phyloP scores from a whole-genome alignment of 352 stramenopile species.

The Phytophthora hibernalis region DNA sequence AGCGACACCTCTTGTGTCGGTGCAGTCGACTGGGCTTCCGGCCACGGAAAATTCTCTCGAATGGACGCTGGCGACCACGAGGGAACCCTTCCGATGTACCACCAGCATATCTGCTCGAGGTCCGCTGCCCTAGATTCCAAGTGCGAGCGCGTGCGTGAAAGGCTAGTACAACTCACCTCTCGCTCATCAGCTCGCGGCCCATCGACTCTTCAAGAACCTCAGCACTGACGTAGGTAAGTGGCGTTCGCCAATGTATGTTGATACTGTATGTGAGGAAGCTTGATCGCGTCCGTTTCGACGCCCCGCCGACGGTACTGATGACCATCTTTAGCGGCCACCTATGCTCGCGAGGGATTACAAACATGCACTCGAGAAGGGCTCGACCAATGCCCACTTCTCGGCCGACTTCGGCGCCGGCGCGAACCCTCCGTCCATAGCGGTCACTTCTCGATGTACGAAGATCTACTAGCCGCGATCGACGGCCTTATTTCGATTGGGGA shows the following conservation, averaged over 20 bases:
- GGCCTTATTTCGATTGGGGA: conserved; percentile 8
- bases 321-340: conserved; percentile 3
- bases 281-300: conserved; percentile 2
- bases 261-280: not conserved
- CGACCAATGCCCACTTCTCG: conserved; percentile 10
- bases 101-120: not conserved
- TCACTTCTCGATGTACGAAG: not conserved
- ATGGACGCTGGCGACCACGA: not conserved
- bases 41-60: not conserved
- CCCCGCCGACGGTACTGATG: not conserved
- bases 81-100: not conserved
- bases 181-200: conserved; percentile 1
- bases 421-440: not conserved
- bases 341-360: not conserved
- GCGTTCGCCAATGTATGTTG: conserved; percentile 4
- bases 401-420: conserved; percentile 1
- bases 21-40: too few species aligned
- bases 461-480: not conserved
- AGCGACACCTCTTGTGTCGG: too few species aligned
- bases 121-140: not conserved
- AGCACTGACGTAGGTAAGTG: conserved; percentile 4
- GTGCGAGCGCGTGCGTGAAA: not conserved
- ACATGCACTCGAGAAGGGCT: conserved; percentile 16
- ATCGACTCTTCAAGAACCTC: not conserved
- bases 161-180: not conserved